Base-by-base conservation (phyloP, 345 rosid genomes). In the Stellera chamaejasme region DNA sequence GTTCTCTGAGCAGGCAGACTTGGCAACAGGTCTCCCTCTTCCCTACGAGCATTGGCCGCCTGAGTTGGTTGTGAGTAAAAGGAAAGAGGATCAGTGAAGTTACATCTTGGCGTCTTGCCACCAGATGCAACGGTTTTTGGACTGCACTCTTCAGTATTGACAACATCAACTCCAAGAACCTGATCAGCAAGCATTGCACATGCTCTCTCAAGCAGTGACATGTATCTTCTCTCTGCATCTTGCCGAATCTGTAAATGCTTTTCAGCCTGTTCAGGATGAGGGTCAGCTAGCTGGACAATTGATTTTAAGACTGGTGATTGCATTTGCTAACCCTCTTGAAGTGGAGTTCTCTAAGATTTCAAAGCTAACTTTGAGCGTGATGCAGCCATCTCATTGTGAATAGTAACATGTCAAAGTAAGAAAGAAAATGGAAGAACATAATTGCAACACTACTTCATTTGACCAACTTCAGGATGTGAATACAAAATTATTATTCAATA, bases 151-250 rank as follows among this genome's bases (percentile, higher is more conserved):
- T 72, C 70, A 4, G 46, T 55, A 1, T 19, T 19, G 45, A 72
- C 63, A 44, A 78, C 41, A 50, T 61, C 26, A 36, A 68, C 66
- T 23, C 82, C 80, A 3, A 83, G 69, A 63, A 78, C 69, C 52
- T 83, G 90, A 64, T 76, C 81, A 0, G 82, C 80, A 15, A 83
- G 80, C 79, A 83, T 76, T 79, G 74, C 78, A 62, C 86, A 83
- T 48, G 86, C 80, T 66, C 79, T 72, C 54, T 83, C 90, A 23
- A 83, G 84, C 86, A 80, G 78, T 43, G 81, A 69, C 70, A 80
- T 63, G 62, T 80, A 83, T 67, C 74, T 80, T 28, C 70, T 48
- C 60, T 83, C 81, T 1, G 90, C 90, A 66, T 83, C 84, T 66
- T 72, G 81, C 13, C 84, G 80, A 51, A 83, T 76, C 57, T 75